These are phyloP conservation scores for Kalmusia sp. DNA, from an alignment of 2,329 filamentous ascomycete species.

Conservation along the genomic window DNA sequence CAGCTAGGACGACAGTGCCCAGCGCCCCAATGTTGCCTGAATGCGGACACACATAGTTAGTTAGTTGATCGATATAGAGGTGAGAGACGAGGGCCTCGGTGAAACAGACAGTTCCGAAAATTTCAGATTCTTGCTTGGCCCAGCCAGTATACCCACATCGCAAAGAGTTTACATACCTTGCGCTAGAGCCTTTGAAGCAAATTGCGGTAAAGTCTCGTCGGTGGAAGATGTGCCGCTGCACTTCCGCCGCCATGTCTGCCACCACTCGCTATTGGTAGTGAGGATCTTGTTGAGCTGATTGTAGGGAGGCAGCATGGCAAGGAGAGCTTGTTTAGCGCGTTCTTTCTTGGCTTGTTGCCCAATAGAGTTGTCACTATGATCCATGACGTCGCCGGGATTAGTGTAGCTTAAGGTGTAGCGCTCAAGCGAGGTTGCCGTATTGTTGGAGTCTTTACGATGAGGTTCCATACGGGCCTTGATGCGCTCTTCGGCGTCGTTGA, in stretches of 20 bases:
- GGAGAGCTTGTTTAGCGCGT: slow-evolving; percentile 43
- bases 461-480: slow-evolving; percentile 35
- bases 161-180: too few species aligned
- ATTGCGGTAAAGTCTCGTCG: slow-evolving; percentile 47
- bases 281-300: slow-evolving; percentile 42
- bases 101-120: too few species aligned
- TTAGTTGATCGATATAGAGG: too few species aligned
- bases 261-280: slow-evolving; percentile 49
- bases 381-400: slow-evolving; percentile 36
- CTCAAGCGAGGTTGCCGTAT: slow-evolving; percentile 19
- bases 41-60: too few species aligned
- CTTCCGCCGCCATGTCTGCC: slow-evolving; percentile 52
- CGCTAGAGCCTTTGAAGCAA: slow-evolving; percentile 53
- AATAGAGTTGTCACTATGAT: slow-evolving; percentile 22
- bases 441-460: slow-evolving; percentile 23
- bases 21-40: slow-evolving; percentile 51
- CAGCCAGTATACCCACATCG: too few species aligned
- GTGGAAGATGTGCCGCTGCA: slow-evolving; percentile 50
- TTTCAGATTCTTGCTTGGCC: too few species aligned
- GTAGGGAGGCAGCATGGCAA: slow-evolving; percentile 43
- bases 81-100: too few species aligned
- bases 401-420: slow-evolving; percentile 40
- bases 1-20: slow-evolving; percentile 45
- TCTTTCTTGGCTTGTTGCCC: slow-evolving; percentile 41
- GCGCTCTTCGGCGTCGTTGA: slow-evolving; percentile 44